Evolutionary conservation across 163 green algal species (phyloP), one percentile per base, ranked within the genome.

Genomic region (Chloromonas sp.): DNA sequence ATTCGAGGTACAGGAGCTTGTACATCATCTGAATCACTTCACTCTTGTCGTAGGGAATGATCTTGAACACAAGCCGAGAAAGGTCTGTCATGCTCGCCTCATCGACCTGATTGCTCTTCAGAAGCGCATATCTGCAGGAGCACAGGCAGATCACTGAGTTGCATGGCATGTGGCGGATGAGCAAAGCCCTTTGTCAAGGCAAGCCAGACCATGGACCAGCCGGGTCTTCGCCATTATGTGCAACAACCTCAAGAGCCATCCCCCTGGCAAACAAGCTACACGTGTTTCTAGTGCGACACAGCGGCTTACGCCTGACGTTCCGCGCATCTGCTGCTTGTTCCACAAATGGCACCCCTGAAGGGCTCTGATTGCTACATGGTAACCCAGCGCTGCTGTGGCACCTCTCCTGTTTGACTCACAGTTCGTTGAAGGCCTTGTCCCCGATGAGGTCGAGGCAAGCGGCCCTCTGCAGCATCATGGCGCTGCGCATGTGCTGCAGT

Each of bases 11-110:
- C 66, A 92, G 76, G 62, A 92, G 82, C 70, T 90, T 90, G 87
- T 92, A 92, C 86, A 92, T 88, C 88, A 90, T 89, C 80, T 90
- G 86, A 79, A 91, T 88, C 36, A 89, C 88, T 79, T 92, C 87
- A 36, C 78, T 80, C 86, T 91, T 91, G 86, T 92, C 86, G 78
- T 89, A 90, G 0, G 89, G 86, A 61, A 92, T 92, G 79, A 92
- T 92, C 78, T 90, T 88, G 79, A 92, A 92, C 70, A 92, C 89
- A 13, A 92, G 81, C 60, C 87, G 85, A 11, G 85, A 89, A n/a
- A 92, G 83, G 79, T 92, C 89, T 61, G 89, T 90, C 85, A 92
- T 92, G 83, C 84, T 89, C 8, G 86, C 86, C 86, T 91, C 88
- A 62, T 89, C 86, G n/a, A 89, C 86, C 85, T 91, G 88, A 81